Conservation (phyloP, 2,329 filamentous ascomycete genomes). For the Claviceps monticola region DNA sequence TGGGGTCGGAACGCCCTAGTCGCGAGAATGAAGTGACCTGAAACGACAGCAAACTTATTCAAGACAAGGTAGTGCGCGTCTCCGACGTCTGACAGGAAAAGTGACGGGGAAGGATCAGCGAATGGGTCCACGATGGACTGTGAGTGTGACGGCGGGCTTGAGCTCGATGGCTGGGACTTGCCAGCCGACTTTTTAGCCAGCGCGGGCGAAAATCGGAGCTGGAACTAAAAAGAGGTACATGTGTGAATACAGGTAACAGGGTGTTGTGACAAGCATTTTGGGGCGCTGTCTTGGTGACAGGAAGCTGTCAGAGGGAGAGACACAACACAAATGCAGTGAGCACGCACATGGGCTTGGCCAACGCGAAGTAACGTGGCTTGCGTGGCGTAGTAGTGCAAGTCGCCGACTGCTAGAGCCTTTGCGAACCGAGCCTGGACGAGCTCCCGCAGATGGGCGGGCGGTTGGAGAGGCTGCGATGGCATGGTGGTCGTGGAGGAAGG, state of each 20-base stretch:
- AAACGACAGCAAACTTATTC: conserved; percentile 63
- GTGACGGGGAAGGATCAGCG: conserved; percentile 39
- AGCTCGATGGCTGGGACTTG: conserved; percentile 33
- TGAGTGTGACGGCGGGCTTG: conserved; percentile 15
- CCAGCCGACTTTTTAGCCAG: conserved; percentile 33
- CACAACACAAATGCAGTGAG: background rate
- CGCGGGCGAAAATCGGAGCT: conserved; percentile 56
- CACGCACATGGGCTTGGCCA: conserved; percentile 28
- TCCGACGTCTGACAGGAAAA: conserved; percentile 37
- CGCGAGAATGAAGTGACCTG: conserved; percentile 57
- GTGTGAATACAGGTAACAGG: background rate
- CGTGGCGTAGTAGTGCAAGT: conserved; percentile 40
- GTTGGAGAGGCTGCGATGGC: background rate
- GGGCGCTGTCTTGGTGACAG: too few species aligned
- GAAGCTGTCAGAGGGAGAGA: too few species aligned
- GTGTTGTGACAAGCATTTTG: too few species aligned
- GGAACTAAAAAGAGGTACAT: conserved; percentile 37
- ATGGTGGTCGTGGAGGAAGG: too few species aligned
- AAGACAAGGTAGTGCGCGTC: conserved; percentile 50
- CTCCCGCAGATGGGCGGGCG: conserved; percentile 33
- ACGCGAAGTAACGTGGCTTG: conserved; percentile 34
- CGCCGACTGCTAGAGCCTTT: conserved; percentile 31
- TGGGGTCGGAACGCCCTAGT: conserved; percentile 52
- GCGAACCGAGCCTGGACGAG: conserved; percentile 36
- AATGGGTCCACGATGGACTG: conserved; percentile 44